Base-by-base conservation (phyloP, 2,329 filamentous ascomycete species). In the Rugonectria rugulosa region DNA sequence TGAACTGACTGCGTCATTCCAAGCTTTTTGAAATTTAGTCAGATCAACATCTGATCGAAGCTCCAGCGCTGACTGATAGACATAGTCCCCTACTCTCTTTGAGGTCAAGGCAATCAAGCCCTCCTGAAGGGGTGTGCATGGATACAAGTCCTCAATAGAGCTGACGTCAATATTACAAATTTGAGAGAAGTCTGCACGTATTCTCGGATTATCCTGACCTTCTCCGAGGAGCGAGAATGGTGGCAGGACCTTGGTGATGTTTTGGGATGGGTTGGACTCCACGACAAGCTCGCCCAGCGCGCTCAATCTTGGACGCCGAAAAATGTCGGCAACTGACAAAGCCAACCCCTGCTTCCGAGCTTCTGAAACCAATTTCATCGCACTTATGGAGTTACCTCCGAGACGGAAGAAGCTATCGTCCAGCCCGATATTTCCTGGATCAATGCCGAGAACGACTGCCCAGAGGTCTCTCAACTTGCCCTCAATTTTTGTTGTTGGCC, bases 341-440 rank as follows among this genome's bases (percentile, higher is more conserved):
- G 10, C n/a, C 29, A 52, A 2, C 17, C 19, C n/a, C n/a, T 32
- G 29, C 29, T 41, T 24, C 11, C 60, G 53, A 11, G 56, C 49
- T 8, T 40, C 12, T 8, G 53, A 32, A 6, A 49, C 58, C 2
- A 65, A 29, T 6, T 58, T 48, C 17, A 70, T 70, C 1, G 68
- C 67, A 0, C 56, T 52, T 11, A 70, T 60, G 2, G 68, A 71
- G 20, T 68, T 66, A 8, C 69, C 69, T 2, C 68, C 68, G 3
- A 71, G 57, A 3, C 50, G 37, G 26, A 71, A 65, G 55, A 71
- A 70, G 43, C 60, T 62, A 27, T 65, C 59, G 5, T 63, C 58
- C 4, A 68, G 55, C 7, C 72, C 70, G 19, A 79, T 75, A 2
- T 41, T 48, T 1, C 53, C 11, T 9, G 41, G 10, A 24, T 26